Evolutionary conservation across 2,329 filamentous ascomycete genomes (phyloP).

Genomic region (Diaporthe helianthi): DNA sequence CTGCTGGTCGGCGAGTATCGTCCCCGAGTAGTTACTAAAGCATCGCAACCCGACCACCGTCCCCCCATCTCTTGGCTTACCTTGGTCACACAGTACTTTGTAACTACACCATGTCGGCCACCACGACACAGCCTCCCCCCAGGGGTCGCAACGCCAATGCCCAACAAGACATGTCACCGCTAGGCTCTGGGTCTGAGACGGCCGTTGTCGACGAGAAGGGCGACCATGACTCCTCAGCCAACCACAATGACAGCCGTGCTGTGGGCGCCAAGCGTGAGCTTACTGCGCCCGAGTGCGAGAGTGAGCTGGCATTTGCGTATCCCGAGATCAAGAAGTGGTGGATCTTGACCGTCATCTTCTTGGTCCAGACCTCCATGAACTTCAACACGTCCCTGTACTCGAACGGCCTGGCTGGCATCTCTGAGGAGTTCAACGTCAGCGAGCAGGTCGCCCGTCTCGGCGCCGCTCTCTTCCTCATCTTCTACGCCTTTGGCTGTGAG

Average conservation of each 20-base stretch:
- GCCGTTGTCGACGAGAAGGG: conserved; percentile 28
- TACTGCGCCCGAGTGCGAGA: conserved; percentile 67
- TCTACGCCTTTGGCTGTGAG: conserved; percentile 87
- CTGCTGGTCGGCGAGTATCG: not conserved
- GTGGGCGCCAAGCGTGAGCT: conserved; percentile 45
- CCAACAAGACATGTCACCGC: not conserved
- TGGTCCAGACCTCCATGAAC: conserved; percentile 79
- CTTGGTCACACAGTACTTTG: not conserved
- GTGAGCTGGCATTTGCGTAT: conserved; percentile 69
- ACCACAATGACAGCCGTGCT: conserved; percentile 33
- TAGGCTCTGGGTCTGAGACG: conserved; percentile 8
- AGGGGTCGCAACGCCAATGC: not conserved
- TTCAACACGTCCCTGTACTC: conserved; percentile 80
- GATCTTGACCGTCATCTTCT: conserved; percentile 75
- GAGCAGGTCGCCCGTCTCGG: conserved; percentile 73
- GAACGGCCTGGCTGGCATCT: conserved; percentile 70
- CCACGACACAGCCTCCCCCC: conserved; percentile 17
- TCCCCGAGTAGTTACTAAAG: not conserved
- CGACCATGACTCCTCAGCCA: not conserved
- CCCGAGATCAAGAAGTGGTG: conserved; percentile 72
- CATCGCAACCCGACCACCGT: not conserved
- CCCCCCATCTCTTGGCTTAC: not conserved
- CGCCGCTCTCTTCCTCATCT: conserved; percentile 78
- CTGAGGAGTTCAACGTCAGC: conserved; percentile 71
- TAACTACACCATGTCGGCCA: conserved; percentile 1